Base-by-base conservation (phyloP, 805 yeast species). In the Kuraishia floccosa region DNA sequence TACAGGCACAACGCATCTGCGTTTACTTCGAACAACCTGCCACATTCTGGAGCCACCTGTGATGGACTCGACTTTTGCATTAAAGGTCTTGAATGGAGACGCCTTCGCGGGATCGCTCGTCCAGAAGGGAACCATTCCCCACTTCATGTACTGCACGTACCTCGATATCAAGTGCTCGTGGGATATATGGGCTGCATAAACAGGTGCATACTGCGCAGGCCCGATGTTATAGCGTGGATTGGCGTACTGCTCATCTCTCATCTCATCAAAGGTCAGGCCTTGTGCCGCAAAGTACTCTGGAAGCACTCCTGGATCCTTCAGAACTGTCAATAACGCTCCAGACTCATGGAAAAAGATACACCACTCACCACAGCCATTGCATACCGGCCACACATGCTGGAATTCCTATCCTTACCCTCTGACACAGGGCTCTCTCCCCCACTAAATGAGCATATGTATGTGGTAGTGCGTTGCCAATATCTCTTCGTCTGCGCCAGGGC, bases 71-170 rank as follows among this genome's bases (percentile, higher is more conserved):
- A 56, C 55, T 14, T 91, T 56, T 17, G 94, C 85, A 55, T 86
- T 86, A 60, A 86, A 79, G 10, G 78, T 70, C 26, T 63, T 62
- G 33, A 66, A 60, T 27, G 64, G 57, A 18, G 47, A 42, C 28
- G 45, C 43, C 20, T 54, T 56, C 3, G 52, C 40, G 15, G 24
- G 12, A 2, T 60, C 59, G 25, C 57, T 58, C 1, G 72, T 62
- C 84, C 85, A 80, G 6, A 50, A 43, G 0, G 95, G 94, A 1
- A 82, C 64, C 23, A 85, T 54, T 0, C 94, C 91, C 82, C 94
- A 86, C 28, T 65, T 68, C 91, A 83, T 82, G 27, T 65, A 63
- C 34, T 68, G 56, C 3, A 70, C 21, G 3, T 45, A 35, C 1
- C 37, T 28, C 7, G 14, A 5, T n/a, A 13, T 21, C 25, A 23